Evolutionary conservation across 129 eudicot species (phyloP).

Genomic region (Escallonia herrerae): DNA sequence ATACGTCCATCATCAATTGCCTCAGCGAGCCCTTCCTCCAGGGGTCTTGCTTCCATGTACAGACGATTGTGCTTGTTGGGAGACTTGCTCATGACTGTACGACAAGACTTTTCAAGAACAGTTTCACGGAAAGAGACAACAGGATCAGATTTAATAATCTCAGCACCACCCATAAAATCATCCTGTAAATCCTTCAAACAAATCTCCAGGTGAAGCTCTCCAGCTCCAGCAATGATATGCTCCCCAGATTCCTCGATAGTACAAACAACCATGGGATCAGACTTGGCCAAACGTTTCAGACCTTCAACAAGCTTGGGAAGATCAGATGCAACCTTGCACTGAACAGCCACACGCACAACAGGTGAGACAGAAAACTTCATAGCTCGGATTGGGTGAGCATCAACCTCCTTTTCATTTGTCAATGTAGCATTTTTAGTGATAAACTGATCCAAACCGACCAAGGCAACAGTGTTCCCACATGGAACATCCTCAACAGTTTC

Average conservation of each 20-base stretch:
- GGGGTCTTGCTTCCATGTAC: slow-evolving; percentile 80
- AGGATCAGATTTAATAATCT: slow-evolving; percentile 65
- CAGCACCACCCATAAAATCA: slow-evolving; percentile 92
- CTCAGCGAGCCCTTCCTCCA: slow-evolving; percentile 80
- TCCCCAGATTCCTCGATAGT: slow-evolving; percentile 15
- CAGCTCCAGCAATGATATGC: slow-evolving; percentile 87
- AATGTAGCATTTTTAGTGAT: slow-evolving; percentile 75
- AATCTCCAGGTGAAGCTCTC: slow-evolving; percentile 79
- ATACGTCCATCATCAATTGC: slow-evolving; percentile 79
- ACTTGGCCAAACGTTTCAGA: slow-evolving; percentile 71
- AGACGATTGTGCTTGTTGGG: slow-evolving; percentile 87
- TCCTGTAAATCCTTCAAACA: slow-evolving; percentile 75
- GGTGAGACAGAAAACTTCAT: slow-evolving; percentile 92
- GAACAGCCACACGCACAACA: slow-evolving; percentile 86
- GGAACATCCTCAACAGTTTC: slow-evolving; percentile 88
- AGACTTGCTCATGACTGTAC: slow-evolving; percentile 84
- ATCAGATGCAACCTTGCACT: slow-evolving; percentile 91
- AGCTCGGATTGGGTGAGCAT: slow-evolving; percentile 80
- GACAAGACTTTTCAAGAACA: slow-evolving; percentile 58
- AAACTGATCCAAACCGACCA: slow-evolving; percentile 76
- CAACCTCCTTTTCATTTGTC: slow-evolving; percentile 69
- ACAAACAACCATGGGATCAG: slow-evolving; percentile 89
- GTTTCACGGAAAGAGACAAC: slow-evolving; percentile 94
- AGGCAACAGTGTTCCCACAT: slow-evolving; percentile 72
- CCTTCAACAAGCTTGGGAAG: slow-evolving; percentile 86